Evolutionary conservation across 305 asterid genomes (phyloP).

Genomic region (Fraxinus sp.): DNA sequence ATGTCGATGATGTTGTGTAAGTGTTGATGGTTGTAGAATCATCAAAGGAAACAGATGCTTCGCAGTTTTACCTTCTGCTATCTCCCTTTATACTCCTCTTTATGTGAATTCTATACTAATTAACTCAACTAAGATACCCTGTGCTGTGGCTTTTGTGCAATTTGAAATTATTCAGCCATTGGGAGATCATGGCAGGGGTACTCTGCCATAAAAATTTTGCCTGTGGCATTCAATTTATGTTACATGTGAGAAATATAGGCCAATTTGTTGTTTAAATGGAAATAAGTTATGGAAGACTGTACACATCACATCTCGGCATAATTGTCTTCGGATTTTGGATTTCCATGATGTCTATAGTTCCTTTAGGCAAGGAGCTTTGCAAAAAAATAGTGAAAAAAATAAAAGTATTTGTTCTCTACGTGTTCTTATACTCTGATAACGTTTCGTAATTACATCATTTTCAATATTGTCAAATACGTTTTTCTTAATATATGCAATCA

Average conservation of each 20-base stretch:
- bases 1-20: not conserved
- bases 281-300: not conserved
- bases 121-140: not conserved
- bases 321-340: not conserved
- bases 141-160: not conserved
- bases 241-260: not conserved
- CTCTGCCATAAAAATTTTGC: not conserved
- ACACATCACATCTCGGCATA: not conserved
- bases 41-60: not conserved
- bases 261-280: not conserved
- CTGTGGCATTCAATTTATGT: not conserved
- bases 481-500: too few species aligned
- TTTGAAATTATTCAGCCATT: not conserved
- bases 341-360: not conserved
- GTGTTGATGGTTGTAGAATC: not conserved
- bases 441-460: too few species aligned
- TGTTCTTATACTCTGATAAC: too few species aligned
- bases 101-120: not conserved
- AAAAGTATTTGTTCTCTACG: too few species aligned
- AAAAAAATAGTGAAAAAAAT: too few species aligned
- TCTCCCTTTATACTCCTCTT: not conserved
- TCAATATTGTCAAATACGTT: too few species aligned
- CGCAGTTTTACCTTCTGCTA: not conserved
- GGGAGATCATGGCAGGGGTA: not conserved
- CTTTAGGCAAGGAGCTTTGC: too few species aligned